Evolutionary conservation across 805 yeast species (phyloP).

Genomic region (Suhomyces prunicola): DNA sequence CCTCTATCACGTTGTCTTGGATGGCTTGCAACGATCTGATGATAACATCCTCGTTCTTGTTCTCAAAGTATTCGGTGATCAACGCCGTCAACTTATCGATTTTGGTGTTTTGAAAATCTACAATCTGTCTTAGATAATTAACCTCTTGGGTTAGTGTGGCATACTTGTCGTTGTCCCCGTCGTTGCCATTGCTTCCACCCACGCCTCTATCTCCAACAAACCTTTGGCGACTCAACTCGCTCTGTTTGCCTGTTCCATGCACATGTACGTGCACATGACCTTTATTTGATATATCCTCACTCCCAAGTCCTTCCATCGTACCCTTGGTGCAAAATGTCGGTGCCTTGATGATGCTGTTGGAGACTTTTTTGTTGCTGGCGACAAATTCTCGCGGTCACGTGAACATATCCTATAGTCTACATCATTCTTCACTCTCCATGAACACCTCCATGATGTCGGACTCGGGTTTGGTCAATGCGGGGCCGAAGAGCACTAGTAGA

Average conservation of each 20-base stretch:
- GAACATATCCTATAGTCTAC: not conserved
- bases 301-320: constrained; percentile 3
- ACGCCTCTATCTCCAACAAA: not conserved
- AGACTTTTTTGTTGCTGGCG: constrained; percentile 7
- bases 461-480: not conserved
- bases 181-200: not conserved
- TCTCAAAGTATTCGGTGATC: constrained; percentile 30
- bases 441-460: not conserved
- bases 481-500: constrained; percentile 59
- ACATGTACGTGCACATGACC: not conserved
- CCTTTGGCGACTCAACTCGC: not conserved
- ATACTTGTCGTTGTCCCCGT: constrained; percentile 11
- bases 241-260: not conserved
- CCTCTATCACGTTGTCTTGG: constrained; percentile 18
- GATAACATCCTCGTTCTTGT: constrained; percentile 28
- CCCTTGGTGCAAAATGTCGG: constrained; percentile 10
- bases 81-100: constrained; percentile 37
- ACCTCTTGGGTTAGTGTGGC: constrained; percentile 29
- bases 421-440: not conserved
- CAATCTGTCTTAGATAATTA: constrained; percentile 32
- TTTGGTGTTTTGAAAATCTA: constrained; percentile 37
- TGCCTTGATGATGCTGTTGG: constrained; percentile 1
- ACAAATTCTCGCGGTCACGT: not conserved
- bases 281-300: constrained; percentile 1
- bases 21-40: constrained; percentile 28